Evolutionary conservation across 73 alveolate species (phyloP), one percentile per base, ranked within the genome.

Genomic region (Diophrys appendiculata): DNA sequence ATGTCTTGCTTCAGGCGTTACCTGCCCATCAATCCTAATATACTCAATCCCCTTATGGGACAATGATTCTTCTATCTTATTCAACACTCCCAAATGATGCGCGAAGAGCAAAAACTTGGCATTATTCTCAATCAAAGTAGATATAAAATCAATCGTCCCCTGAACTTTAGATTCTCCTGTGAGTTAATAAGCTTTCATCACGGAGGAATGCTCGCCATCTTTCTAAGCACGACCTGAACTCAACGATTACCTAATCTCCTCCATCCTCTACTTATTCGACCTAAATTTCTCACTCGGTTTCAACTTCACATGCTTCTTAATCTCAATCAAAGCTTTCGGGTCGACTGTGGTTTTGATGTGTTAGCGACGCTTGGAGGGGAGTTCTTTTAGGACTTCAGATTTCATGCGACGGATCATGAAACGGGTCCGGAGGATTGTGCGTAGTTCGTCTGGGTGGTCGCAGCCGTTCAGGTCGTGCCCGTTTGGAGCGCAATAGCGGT

Each of bases 21-120:
- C 89, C 72, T 88, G 56, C 13, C 99, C 99, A 84, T 95, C 99
- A 35, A 95, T 95, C 81, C 99, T 79, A 33, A 95, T 93, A 81
- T 91, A 93, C 72, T 72, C 79, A 33, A 91, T 86, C 69, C 90
- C 83, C 76, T 80, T 69, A 30, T 80, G 80, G 56, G 68, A 68
- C 54, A 90, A 69, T 35, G 60, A 81, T 65, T 83, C 93, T 76
- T 96, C 98, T 52, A 94, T 74, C 43, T 93, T 88, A 72, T 93
- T 97, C 75, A 96, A 53, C 56, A 96, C 95, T 68, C 86, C 86
- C 54, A 82, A 32, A 80, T 96, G 99, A 73, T 96, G 99, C 33
- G 98, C 99, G 71, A 96, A 96, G 52, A 96, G 87, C 43, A 96
- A 74, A 86, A 96, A 96, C 82, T 94, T 94, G 80, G 76, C 79